Conservation (phyloP, 1,284 basidiomycete genomes). For the Ganoderma meredithae region DNA sequence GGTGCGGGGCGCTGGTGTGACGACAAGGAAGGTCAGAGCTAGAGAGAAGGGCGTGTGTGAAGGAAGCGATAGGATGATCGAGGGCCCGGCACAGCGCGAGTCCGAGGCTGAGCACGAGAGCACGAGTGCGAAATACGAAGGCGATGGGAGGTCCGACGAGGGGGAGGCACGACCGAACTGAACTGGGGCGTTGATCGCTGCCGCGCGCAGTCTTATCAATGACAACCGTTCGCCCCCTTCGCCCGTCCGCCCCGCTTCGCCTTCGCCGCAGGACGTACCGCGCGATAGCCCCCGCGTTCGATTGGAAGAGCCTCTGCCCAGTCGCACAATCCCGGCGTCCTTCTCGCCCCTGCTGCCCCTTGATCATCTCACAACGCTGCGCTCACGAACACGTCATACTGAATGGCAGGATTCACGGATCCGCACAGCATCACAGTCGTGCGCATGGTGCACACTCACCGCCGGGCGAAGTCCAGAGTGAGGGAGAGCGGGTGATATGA, state of each 20-base stretch:
- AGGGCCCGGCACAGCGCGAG: background rate
- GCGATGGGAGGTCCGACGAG: background rate
- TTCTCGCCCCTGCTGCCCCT: background rate
- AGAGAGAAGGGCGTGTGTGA: background rate
- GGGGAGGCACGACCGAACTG: background rate
- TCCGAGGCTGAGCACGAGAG: background rate
- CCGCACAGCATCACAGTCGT: background rate
- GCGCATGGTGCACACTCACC: background rate
- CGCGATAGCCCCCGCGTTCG: slow-evolving; percentile 17
- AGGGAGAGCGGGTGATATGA: background rate
- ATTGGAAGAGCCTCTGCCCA: slow-evolving; percentile 29
- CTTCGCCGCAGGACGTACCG: background rate
- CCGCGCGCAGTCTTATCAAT: slow-evolving; percentile 12
- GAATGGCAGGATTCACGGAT: background rate
- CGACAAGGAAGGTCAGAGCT: background rate
- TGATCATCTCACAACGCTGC: background rate
- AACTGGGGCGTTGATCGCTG: background rate
- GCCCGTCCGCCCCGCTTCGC: background rate
- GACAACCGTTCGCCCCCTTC: background rate
- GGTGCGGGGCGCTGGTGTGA: slow-evolving; percentile 3
- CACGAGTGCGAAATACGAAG: background rate
- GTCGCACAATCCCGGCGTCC: slow-evolving; percentile 13
- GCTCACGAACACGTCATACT: background rate
- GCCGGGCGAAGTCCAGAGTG: background rate
- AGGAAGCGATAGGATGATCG: slow-evolving; percentile 4